Conservation (phyloP, 306 rosid species). For the Sphenostylis stenocarpa region DNA sequence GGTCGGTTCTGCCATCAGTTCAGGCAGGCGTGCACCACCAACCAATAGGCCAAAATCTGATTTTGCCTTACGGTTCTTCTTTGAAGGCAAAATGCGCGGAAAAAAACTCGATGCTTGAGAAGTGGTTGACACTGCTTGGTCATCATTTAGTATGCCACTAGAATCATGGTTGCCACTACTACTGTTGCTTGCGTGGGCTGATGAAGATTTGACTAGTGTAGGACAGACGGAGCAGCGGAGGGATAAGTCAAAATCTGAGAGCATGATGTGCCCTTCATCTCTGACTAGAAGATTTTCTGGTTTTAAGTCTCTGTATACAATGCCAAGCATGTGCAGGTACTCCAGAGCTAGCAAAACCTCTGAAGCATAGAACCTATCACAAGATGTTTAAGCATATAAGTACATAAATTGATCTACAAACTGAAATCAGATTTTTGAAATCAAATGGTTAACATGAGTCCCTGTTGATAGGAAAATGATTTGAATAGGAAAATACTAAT, state of each 20-base stretch:
- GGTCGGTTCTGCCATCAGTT: slow-evolving; percentile 90
- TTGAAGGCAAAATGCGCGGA: slow-evolving; percentile 73
- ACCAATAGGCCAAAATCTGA: slow-evolving; percentile 73
- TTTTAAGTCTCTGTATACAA: slow-evolving; percentile 88
- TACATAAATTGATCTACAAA: slow-evolving; percentile 5
- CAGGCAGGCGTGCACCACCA: slow-evolving; percentile 68
- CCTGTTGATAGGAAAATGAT: background rate
- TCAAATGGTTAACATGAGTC: background rate
- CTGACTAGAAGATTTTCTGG: slow-evolving; percentile 87
- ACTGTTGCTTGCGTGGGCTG: slow-evolving; percentile 36
- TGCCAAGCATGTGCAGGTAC: slow-evolving; percentile 96
- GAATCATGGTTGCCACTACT: slow-evolving; percentile 10
- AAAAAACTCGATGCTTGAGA: slow-evolving; percentile 58
- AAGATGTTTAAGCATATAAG: slow-evolving; percentile 26
- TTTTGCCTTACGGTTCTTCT: slow-evolving; percentile 78
- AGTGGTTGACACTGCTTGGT: slow-evolving; percentile 45
- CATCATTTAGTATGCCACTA: slow-evolving; percentile 43
- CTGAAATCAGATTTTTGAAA: background rate
- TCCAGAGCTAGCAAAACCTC: slow-evolving; percentile 83
- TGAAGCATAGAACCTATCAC: slow-evolving; percentile 75
- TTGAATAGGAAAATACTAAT: background rate
- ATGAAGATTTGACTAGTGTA: slow-evolving; percentile 78
- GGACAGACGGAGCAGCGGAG: slow-evolving; percentile 87
- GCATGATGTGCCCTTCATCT: slow-evolving; percentile 95
- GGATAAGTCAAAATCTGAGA: slow-evolving; percentile 87